phyloP scores from a whole-genome alignment of 2,329 filamentous ascomycete genomes.

The Plenodomus biglobosus region DNA sequence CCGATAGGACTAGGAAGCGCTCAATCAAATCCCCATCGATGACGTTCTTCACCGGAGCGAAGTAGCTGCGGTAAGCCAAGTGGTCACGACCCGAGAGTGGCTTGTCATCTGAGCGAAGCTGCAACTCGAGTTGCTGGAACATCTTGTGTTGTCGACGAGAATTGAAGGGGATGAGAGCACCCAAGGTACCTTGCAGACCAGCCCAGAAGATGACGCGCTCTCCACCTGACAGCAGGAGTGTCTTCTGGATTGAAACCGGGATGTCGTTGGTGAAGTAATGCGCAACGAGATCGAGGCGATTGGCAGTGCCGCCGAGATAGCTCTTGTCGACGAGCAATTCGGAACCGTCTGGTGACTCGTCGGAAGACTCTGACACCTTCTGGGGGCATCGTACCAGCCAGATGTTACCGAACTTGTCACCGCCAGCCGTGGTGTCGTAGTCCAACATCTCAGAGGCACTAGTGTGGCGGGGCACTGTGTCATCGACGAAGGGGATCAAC shows the following conservation, averaged over 20 bases:
- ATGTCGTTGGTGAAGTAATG: slow-evolving; percentile 94
- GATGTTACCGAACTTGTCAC: slow-evolving; percentile 96
- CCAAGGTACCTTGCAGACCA: slow-evolving; percentile 90
- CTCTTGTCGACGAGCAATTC: slow-evolving; percentile 88
- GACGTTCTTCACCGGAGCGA: slow-evolving; percentile 91
- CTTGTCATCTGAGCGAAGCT: slow-evolving; percentile 74
- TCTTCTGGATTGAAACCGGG: slow-evolving; percentile 85
- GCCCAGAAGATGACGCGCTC: slow-evolving; percentile 91
- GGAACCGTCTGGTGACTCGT: slow-evolving; percentile 86
- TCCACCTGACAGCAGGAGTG: slow-evolving; percentile 84
- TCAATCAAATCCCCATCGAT: slow-evolving; percentile 98
- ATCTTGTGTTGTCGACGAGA: slow-evolving; percentile 94
- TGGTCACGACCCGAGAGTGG: slow-evolving; percentile 92
- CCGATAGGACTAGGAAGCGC: slow-evolving; percentile 77
- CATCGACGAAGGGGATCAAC: slow-evolving; percentile 90
- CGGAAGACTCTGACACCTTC: slow-evolving; percentile 84
- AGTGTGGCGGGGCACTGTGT: slow-evolving; percentile 86
- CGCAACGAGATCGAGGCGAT: slow-evolving; percentile 79
- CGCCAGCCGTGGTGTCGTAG: slow-evolving; percentile 92
- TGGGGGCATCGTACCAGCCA: slow-evolving; percentile 87
- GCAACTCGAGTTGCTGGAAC: slow-evolving; percentile 90
- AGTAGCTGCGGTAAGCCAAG: slow-evolving; percentile 92
- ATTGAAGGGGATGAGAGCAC: slow-evolving; percentile 88
- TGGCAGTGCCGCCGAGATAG: slow-evolving; percentile 87
- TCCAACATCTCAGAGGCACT: slow-evolving; percentile 92